A percentile compares a stretch with the other conserved stretches of the same genome.
Evolutionary conservation across 2,329 filamentous ascomycete genomes (phyloP).

Genomic region (Epichloe gansuensis): DNA sequence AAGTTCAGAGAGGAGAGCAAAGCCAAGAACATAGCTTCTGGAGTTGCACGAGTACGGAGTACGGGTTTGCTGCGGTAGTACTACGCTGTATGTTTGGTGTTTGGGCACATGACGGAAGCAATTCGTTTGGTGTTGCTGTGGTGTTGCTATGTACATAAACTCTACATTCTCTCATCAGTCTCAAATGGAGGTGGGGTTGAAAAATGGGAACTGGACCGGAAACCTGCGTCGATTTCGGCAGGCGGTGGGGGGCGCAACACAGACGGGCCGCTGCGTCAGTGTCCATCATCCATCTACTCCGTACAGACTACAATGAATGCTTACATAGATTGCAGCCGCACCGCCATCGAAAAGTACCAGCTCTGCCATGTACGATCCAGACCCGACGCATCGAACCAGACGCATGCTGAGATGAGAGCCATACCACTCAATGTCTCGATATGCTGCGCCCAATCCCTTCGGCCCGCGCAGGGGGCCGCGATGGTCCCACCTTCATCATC

Average conservation of each 20-base stretch:
- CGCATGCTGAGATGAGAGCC: constrained; percentile 9
- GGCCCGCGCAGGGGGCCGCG: constrained; percentile 33
- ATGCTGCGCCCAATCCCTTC: constrained; percentile 26
- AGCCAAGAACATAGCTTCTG: too few species aligned
- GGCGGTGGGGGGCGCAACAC: background rate
- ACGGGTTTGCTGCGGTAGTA: too few species aligned
- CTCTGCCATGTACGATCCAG: constrained; percentile 5
- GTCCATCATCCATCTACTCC: too few species aligned
- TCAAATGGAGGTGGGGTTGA: too few species aligned
- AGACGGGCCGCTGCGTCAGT: background rate
- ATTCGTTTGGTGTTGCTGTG: too few species aligned
- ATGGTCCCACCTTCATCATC: constrained; percentile 42
- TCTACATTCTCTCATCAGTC: too few species aligned
- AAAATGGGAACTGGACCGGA: background rate
- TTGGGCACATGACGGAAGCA: too few species aligned
- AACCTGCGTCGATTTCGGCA: background rate
- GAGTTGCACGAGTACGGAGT: too few species aligned
- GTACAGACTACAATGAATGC: too few species aligned
- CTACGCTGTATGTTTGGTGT: too few species aligned
- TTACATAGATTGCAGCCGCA: background rate
- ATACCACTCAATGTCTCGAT: constrained; percentile 25
- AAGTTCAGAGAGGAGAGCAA: too few species aligned
- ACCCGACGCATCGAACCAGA: background rate
- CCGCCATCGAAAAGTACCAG: constrained; percentile 2
- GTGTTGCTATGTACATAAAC: too few species aligned